Evolutionary conservation across 1,284 basidiomycete genomes (phyloP).

Genomic region (Cystobasidium slooffiae): DNA sequence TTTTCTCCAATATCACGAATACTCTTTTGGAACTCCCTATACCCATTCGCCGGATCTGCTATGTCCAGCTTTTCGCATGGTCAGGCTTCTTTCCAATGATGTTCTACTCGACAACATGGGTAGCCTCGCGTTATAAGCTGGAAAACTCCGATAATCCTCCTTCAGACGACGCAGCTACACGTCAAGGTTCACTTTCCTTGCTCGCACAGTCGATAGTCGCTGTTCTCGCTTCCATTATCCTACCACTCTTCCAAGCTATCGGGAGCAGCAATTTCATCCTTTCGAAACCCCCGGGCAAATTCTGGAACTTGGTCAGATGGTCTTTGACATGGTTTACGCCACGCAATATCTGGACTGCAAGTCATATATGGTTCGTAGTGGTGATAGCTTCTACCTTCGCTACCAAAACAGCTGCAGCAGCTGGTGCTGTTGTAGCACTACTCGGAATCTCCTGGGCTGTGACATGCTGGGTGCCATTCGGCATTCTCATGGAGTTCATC

Average conservation of each 20-base stretch:
- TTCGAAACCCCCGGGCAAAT: conserved; percentile 44
- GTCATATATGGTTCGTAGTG: conserved; percentile 75
- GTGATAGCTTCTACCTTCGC: conserved; percentile 83
- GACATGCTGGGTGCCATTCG: conserved; percentile 69
- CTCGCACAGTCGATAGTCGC: conserved; percentile 76
- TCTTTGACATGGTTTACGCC: conserved; percentile 66
- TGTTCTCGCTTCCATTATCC: conserved; percentile 69
- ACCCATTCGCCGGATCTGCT: conserved; percentile 81
- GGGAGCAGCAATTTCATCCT: conserved; percentile 26
- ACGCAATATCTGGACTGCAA: conserved; percentile 81
- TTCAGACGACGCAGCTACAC: conserved; percentile 73
- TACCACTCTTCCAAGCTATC: conserved; percentile 72
- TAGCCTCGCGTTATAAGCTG: conserved; percentile 49
- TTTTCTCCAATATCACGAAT: conserved; percentile 67
- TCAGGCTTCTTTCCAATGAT: conserved; percentile 76
- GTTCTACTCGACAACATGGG: conserved; percentile 65
- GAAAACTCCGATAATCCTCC: conserved; percentile 66
- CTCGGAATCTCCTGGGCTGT: conserved; percentile 94
- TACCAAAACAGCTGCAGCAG: conserved; percentile 71
- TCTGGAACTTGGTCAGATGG: conserved; percentile 50
- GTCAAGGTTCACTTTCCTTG: conserved; percentile 80
- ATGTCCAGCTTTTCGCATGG: conserved; percentile 83
- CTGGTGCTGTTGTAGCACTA: conserved; percentile 76
- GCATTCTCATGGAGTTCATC: conserved; percentile 53
- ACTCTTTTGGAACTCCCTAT: conserved; percentile 72